Evolutionary conservation across 768 basidiomycete species (phyloP).

Genomic region (Lactifluus volemus): DNA sequence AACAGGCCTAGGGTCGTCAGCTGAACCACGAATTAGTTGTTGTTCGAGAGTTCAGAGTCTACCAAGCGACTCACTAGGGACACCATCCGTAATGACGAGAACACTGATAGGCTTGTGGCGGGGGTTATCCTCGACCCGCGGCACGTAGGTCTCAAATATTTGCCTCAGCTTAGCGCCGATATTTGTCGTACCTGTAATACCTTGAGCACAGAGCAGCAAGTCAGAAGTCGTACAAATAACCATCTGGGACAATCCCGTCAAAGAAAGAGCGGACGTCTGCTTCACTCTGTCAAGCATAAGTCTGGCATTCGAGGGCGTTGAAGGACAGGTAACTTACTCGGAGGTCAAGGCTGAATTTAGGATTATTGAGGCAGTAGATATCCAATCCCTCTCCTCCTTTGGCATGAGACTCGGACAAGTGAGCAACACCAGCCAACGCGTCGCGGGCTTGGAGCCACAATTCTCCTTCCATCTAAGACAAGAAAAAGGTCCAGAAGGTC

Average conservation of each 20-base stretch:
- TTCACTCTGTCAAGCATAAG: conserved; percentile 6
- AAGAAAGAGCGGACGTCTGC: conserved; percentile 8
- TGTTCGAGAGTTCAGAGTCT: not conserved
- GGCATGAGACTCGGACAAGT: conserved; percentile 28
- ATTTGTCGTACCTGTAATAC: conserved; percentile 28
- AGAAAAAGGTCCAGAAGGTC: not conserved
- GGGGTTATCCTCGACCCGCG: conserved; percentile 24
- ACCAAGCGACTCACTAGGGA: conserved; percentile 29
- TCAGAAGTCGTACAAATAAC: not conserved
- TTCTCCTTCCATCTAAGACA: conserved; percentile 32
- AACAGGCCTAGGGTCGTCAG: conserved; percentile 20
- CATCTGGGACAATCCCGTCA: conserved; percentile 9
- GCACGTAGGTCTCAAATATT: conserved; percentile 32
- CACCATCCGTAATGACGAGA: conserved; percentile 33
- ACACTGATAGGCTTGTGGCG: conserved; percentile 30
- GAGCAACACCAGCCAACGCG: conserved; percentile 34
- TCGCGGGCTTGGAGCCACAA: conserved; percentile 34
- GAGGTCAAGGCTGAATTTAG: conserved; percentile 2
- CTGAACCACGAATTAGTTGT: conserved; percentile 1
- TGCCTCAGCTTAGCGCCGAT: conserved; percentile 31
- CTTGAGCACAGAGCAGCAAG: conserved; percentile 7
- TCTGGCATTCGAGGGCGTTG: not conserved
- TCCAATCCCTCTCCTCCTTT: conserved; percentile 34
- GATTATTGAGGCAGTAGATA: conserved; percentile 34
- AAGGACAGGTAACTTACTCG: conserved; percentile 26